A percentile compares a stretch with the other conserved stretches of the same genome.
These are phyloP conservation scores for Phyllostachys edulis DNA, from an alignment of 176 grass and related monocot species.

Conservation along the genomic window DNA sequence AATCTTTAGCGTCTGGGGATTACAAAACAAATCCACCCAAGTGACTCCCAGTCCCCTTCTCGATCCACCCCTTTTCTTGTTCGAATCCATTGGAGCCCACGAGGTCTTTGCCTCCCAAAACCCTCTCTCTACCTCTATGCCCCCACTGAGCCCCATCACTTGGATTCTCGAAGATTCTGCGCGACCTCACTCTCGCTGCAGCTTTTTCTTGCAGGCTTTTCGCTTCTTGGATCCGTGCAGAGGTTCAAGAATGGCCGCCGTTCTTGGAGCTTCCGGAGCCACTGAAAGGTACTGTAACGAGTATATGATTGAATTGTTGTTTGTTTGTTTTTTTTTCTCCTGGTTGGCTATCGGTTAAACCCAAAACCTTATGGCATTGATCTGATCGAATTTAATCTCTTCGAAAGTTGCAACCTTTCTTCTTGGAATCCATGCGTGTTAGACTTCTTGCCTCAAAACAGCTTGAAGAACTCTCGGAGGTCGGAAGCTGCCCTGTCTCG, in stretches of 20 bases:
- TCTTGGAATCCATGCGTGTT: constrained; percentile 21
- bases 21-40: constrained; percentile 42
- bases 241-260: background rate
- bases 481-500: background rate
- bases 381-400: background rate
- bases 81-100: constrained; percentile 63
- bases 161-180: constrained; percentile 38
- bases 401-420: constrained; percentile 6
- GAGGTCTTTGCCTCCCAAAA: constrained; percentile 50
- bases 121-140: constrained; percentile 24
- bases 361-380: constrained; percentile 1
- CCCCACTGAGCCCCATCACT: constrained; percentile 11
- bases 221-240: constrained; percentile 27
- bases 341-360: background rate
- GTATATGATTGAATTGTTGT: background rate
- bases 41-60: constrained; percentile 30
- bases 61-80: constrained; percentile 34
- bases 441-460: constrained; percentile 42
- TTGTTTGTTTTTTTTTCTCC: background rate
- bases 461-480: constrained; percentile 4
- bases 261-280: constrained; percentile 12
- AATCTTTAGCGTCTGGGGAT: constrained; percentile 34
- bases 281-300: background rate
- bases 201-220: constrained; percentile 36
- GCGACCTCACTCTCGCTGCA: constrained; percentile 17